These are phyloP conservation scores for Peziza echinospora DNA, from an alignment of 495 filamentous ascomycete genomes.

Conservation along the genomic window DNA sequence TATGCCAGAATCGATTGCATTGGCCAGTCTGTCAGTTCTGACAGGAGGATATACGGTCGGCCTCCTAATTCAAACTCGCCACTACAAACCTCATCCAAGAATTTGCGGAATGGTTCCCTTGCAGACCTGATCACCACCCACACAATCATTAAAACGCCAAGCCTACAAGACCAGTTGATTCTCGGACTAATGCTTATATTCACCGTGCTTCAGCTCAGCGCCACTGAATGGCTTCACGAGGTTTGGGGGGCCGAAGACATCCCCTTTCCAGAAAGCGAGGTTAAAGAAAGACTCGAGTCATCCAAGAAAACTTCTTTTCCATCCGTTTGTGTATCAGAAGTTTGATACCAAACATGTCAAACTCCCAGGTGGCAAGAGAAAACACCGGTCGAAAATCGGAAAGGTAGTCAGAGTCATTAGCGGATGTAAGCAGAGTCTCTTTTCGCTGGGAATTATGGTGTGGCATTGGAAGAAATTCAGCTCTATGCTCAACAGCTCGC, in stretches of 20 bases:
- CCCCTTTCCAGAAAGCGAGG: neutral
- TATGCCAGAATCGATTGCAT: no score
- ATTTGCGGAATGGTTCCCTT: neutral
- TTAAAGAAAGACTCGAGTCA: no score
- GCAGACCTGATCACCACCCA: neutral
- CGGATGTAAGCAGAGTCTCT: neutral
- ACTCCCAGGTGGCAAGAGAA: no score
- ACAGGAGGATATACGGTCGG: no score
- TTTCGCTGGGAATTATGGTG: neutral
- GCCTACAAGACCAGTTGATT: neutral
- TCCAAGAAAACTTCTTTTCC: neutral
- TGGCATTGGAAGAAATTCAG: neutral
- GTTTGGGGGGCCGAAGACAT: neutral
- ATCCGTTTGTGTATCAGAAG: neutral
- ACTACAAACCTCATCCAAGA: no score
- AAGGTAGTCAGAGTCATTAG: neutral
- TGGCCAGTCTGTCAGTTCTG: no score
- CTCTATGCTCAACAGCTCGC: neutral
- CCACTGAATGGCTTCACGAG: neutral
- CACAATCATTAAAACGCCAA: neutral
- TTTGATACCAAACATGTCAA: neutral
- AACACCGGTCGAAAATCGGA: no score
- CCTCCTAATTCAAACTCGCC: neutral
- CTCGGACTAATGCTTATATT: neutral
- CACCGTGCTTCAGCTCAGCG: neutral